phyloP scores from a whole-genome alignment of 2,329 filamentous ascomycete species.

The Diaporthe ampelina region DNA sequence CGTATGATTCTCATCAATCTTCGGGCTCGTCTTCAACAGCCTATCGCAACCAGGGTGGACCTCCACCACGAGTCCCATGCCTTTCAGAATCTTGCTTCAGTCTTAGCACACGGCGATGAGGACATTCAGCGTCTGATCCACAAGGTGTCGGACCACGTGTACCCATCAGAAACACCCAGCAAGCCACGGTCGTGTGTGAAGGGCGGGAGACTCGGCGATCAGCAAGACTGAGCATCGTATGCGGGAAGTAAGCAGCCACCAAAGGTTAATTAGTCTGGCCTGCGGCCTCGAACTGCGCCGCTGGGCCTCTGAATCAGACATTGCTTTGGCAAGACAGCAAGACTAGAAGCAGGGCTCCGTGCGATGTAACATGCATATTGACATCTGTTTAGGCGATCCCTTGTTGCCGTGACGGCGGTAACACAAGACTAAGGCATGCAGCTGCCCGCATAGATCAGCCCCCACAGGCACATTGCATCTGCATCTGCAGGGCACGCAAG shows the following conservation, averaged over 20 bases:
- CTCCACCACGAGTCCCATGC: neutral
- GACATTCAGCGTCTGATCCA: neutral
- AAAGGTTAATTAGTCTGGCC: neutral
- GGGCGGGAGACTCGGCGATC: neutral
- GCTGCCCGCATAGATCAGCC: constrained; percentile 12
- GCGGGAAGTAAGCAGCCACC: constrained; percentile 16
- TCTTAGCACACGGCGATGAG: neutral
- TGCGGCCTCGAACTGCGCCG: neutral
- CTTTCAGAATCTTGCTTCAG: too few species aligned
- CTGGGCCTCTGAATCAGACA: constrained; percentile 13
- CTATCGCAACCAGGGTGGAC: neutral
- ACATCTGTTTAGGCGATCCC: constrained; percentile 6
- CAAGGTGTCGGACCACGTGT: neutral
- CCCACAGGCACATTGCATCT: constrained; percentile 36
- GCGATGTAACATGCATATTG: constrained; percentile 34
- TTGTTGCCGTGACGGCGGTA: neutral
- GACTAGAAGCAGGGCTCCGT: constrained; percentile 17
- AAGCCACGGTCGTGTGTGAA: neutral
- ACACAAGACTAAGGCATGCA: constrained; percentile 20
- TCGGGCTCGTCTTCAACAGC: neutral
- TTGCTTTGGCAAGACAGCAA: constrained; percentile 24
- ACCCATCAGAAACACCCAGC: neutral
- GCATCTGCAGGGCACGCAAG: constrained; percentile 16
- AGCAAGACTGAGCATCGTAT: neutral
- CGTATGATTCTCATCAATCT: too few species aligned